Evolutionary conservation across 1,284 basidiomycete genomes (phyloP).

Genomic region (Marasmius fiardii): DNA sequence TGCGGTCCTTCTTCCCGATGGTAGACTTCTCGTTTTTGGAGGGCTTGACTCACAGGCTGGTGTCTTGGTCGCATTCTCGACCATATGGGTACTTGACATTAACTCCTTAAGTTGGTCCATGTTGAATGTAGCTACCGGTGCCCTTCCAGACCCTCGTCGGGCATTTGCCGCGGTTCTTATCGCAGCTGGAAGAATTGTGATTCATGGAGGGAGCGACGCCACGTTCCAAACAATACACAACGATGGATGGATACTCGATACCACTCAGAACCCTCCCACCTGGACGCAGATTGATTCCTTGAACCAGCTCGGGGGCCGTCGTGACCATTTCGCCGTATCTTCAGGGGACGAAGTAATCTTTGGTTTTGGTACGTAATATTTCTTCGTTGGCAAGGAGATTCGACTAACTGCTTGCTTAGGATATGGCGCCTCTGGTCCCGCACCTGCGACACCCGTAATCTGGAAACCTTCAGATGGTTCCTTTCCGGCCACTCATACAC

Average conservation of each 20-base stretch:
- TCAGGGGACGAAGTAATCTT: constrained; percentile 65
- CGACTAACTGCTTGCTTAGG: constrained; percentile 38
- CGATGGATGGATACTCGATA: constrained; percentile 79
- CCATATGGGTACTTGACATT: constrained; percentile 66
- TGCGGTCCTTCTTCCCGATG: constrained; percentile 64
- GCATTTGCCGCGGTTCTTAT: constrained; percentile 62
- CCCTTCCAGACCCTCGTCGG: constrained; percentile 59
- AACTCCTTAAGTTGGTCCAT: constrained; percentile 51
- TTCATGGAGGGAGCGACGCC: constrained; percentile 77
- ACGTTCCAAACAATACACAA: constrained; percentile 49
- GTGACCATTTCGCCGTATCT: constrained; percentile 70
- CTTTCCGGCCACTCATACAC: constrained; percentile 25
- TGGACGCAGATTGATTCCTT: constrained; percentile 56
- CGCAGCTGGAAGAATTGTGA: constrained; percentile 54
- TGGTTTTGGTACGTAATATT: constrained; percentile 70
- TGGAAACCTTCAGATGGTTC: constrained; percentile 40
- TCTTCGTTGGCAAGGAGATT: constrained; percentile 4
- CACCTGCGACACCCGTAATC: constrained; percentile 46
- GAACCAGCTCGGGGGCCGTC: constrained; percentile 54
- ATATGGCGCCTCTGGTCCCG: constrained; percentile 50
- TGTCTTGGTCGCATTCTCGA: constrained; percentile 51
- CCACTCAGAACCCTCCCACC: constrained; percentile 46
- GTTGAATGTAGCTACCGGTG: constrained; percentile 33
- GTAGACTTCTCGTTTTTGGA: constrained; percentile 72
- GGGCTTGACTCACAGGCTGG: constrained; percentile 56